Base-by-base conservation (phyloP, 768 basidiomycete species). In the Lentinula boryana region DNA sequence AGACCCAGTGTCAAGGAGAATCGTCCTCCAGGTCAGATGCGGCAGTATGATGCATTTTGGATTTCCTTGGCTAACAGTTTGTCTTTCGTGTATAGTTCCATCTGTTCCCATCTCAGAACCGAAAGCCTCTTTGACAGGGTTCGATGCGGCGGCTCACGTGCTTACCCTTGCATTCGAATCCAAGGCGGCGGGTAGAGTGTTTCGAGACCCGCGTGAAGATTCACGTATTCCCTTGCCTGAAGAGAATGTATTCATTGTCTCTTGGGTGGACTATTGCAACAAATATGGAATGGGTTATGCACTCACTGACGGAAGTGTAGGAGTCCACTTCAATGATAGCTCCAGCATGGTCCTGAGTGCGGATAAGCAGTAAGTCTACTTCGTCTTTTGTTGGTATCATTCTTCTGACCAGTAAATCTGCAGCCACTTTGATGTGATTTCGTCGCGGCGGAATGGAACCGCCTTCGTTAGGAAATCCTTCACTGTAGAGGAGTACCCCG, bases 241-340 rank as follows among this genome's bases (percentile, higher is more conserved):
- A 16, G 90, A 93, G 61, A 81, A 81, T 56, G 89, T 96, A 49
- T 98, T 98, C 74, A 94, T 99, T 64, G 92, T 91, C 2, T 92
- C 91, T n/a, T 98, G 97, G 97, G 90, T 98, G 44, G 97, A 98
- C 72, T 98, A 98, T 70, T 96, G 93, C 71, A 93, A 95, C 74
- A 98, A 98, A 79, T 99, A 98, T 73, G 97, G 96, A n/a, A 98
- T 98, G 92, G 97, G 96, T 1, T 98, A 97, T 71, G 93, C 94
- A 3, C 78, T 98, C 68, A 96, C 94, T 18, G 95, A 99, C 68
- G 95, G 96, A 3, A 90, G 91, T 21, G 88, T 98, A 50, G 93
- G 94, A 4, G 93, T 98, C 21, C 88, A 98, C 74, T 99, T 97
- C 77, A 98, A 98, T 68, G 97, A 99, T 71, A 93, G 90, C 69